Base-by-base conservation (phyloP, 768 basidiomycete species). In the Boletus bicolor region DNA sequence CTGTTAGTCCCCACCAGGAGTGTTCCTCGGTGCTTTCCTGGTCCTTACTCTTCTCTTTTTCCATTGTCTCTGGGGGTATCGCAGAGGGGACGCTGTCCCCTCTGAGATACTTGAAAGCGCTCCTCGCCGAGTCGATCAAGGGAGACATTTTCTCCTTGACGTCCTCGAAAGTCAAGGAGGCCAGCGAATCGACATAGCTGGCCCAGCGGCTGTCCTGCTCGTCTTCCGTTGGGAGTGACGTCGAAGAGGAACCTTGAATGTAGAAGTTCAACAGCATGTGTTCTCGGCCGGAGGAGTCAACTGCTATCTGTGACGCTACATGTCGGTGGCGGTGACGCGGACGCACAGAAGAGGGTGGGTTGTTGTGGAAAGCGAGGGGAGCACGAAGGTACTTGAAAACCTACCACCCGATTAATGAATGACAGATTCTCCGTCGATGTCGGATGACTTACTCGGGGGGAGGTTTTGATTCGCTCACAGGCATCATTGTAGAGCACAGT, bases 251-350 rank as follows among this genome's bases (percentile, higher is more conserved):
- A 37, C 84, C 85, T 74, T 89, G 81, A 28, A 93, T 78, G 62
- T 86, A 93, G 72, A 93, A 93, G 43, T 86, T 86, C 68, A 93
- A 78, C 32, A 91, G 78, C 83, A 93, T 85, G 61, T 93, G 91
- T 67, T 93, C 90, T 41, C 84, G 81, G 1, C 91, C 91, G 10
- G 80, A 66, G 11, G 84, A 72, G 67, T 93, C 91, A 26, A 89
- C 73, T 55, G 83, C 82, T 57, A 91, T 79, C 56, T 90, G 86
- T 19, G 91, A 91, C 8, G 83, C 83, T 43, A 92, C 87, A 72
- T 88, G 87, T 64, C 89, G 82, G 63, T 90, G 89, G 19, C 91
- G 82, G 65, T 93, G 91, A 51, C 90, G 82, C 12, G 91, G 91
- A 30, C 90, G 83, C 50, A 80, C 67, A 38, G 77, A 71, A n/a